These are phyloP conservation scores for Pelargonium nanum DNA, from an alignment of 345 rosid species.

Conservation along the genomic window DNA sequence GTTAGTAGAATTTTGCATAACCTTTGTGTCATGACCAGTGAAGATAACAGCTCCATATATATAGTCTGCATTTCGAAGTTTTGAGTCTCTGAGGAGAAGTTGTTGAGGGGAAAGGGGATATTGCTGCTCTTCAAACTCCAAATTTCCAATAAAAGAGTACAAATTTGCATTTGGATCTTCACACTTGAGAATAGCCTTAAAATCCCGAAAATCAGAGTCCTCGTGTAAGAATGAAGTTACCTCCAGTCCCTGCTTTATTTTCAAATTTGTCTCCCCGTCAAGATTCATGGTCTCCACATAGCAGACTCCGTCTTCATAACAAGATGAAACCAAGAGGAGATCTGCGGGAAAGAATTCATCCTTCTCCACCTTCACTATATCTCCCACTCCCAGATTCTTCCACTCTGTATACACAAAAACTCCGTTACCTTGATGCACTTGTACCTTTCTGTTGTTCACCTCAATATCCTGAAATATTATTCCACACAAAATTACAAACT, in stretches of 20 bases:
- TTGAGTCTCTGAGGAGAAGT: slow-evolving; percentile 78
- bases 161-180: slow-evolving; percentile 91
- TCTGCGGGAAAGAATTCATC: slow-evolving; percentile 82
- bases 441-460: slow-evolving; percentile 66
- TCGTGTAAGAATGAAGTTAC: slow-evolving; percentile 42
- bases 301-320: slow-evolving; percentile 70
- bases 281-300: slow-evolving; percentile 96
- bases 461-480: slow-evolving; percentile 48
- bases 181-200: slow-evolving; percentile 52
- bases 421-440: slow-evolving; percentile 49
- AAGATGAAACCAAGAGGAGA: slow-evolving; percentile 66
- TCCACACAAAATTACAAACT: background rate
- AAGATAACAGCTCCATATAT: slow-evolving; percentile 72
- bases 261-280: slow-evolving; percentile 90
- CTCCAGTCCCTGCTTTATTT: slow-evolving; percentile 67
- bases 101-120: slow-evolving; percentile 61
- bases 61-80: slow-evolving; percentile 67
- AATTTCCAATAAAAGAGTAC: slow-evolving; percentile 64
- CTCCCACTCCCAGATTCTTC: slow-evolving; percentile 72
- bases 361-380: slow-evolving; percentile 70
- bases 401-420: slow-evolving; percentile 40
- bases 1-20: slow-evolving; percentile 62
- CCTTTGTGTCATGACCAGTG: slow-evolving; percentile 89
- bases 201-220: slow-evolving; percentile 43
- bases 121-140: slow-evolving; percentile 47